These are phyloP conservation scores for Curvularia hawaiiensis DNA, from an alignment of 2,329 filamentous ascomycete species.

Conservation along the genomic window DNA sequence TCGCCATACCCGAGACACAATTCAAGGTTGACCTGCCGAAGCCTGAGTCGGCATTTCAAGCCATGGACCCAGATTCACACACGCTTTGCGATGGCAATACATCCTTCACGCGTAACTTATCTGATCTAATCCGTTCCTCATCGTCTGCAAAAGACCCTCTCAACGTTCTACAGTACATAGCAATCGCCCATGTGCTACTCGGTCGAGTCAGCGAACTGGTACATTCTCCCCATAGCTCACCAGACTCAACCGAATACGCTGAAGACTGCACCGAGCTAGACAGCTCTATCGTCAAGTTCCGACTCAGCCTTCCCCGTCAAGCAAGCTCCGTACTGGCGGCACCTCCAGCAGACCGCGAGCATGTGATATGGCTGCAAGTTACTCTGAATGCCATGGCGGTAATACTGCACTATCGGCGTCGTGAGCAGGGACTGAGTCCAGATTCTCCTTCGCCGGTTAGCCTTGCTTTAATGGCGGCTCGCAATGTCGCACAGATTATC, in stretches of 20 bases:
- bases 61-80: slow-evolving; percentile 14
- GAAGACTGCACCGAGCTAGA: slow-evolving; percentile 35
- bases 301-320: slow-evolving; percentile 33
- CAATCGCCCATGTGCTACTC: slow-evolving; percentile 35
- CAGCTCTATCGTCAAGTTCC: slow-evolving; percentile 30
- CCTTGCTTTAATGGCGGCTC: slow-evolving; percentile 31
- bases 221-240: slow-evolving; percentile 33
- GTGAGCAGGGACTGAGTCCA: not conserved
- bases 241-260: slow-evolving; percentile 28
- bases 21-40: slow-evolving; percentile 41
- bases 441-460: slow-evolving; percentile 15
- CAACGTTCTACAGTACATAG: slow-evolving; percentile 32
- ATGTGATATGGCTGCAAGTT: slow-evolving; percentile 36
- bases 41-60: slow-evolving; percentile 30
- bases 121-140: slow-evolving; percentile 23
- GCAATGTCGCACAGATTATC: slow-evolving; percentile 31
- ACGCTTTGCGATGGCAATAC: slow-evolving; percentile 7
- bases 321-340: slow-evolving; percentile 31
- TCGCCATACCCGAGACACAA: slow-evolving; percentile 36
- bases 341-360: slow-evolving; percentile 18
- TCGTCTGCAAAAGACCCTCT: slow-evolving; percentile 13
- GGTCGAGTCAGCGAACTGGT: slow-evolving; percentile 35
- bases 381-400: slow-evolving; percentile 32
- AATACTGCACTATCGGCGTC: slow-evolving; percentile 32
- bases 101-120: slow-evolving; percentile 32